These are phyloP conservation scores for Penicillium sp. DNA, from an alignment of 2,329 filamentous ascomycete genomes.

Conservation along the genomic window DNA sequence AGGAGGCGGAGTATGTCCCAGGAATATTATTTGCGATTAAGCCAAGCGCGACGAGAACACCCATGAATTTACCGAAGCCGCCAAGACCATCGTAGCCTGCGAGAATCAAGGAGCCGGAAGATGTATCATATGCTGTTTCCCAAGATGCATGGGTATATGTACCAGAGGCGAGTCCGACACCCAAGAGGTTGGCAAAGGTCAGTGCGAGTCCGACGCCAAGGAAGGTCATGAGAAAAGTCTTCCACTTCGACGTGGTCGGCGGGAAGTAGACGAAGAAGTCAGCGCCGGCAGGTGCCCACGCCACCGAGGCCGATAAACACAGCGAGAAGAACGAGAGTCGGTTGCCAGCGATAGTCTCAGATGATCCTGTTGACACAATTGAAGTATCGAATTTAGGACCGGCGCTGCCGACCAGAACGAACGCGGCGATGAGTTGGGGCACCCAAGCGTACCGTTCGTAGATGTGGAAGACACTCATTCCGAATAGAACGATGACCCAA, in stretches of 20 bases:
- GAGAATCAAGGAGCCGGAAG: conserved; percentile 34
- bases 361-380: conserved; percentile 4
- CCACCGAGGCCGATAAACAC: conserved; percentile 26
- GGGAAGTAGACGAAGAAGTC: conserved; percentile 41
- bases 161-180: conserved; percentile 35
- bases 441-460: conserved; percentile 36
- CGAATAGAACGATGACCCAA: conserved; percentile 27
- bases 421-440: conserved; percentile 33
- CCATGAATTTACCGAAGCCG: conserved; percentile 36
- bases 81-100: conserved; percentile 32
- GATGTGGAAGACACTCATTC: conserved; percentile 32
- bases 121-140: conserved; percentile 18
- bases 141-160: conserved; percentile 27
- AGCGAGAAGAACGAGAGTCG: conserved; percentile 29
- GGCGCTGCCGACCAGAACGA: conserved; percentile 34
- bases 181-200: conserved; percentile 30
- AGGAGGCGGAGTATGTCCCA: conserved; percentile 36
- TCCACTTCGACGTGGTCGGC: conserved; percentile 14
- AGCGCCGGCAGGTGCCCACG: conserved; percentile 23
- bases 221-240: conserved; percentile 32
- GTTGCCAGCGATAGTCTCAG: conserved; percentile 17
- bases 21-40: conserved; percentile 40
- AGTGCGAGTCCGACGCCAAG: conserved; percentile 27
- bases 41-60: conserved; percentile 36
- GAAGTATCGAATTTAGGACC: conserved; percentile 27